phyloP scores from a whole-genome alignment of 768 basidiomycete species.

The Pisolithus marmoratus region DNA sequence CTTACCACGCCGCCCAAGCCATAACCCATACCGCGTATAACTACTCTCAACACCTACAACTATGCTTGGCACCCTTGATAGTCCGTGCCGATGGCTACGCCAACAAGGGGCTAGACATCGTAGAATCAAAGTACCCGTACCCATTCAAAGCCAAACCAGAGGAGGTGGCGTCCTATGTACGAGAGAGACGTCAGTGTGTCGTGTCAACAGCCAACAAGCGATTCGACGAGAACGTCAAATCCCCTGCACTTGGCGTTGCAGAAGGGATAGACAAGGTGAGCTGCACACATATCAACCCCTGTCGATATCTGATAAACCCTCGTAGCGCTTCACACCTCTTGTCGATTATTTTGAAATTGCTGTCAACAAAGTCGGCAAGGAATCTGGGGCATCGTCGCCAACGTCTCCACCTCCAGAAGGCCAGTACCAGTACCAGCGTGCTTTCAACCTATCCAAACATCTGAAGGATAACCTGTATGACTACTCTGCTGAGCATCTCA shows the following conservation, averaged over 20 bases:
- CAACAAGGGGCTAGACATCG: slow-evolving; percentile 69
- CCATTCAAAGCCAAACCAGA: slow-evolving; percentile 71
- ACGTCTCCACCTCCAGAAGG: slow-evolving; percentile 46
- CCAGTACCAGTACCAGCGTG: slow-evolving; percentile 78
- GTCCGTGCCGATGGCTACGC: slow-evolving; percentile 58
- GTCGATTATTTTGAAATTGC: slow-evolving; percentile 66
- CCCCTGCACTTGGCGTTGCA: slow-evolving; percentile 55
- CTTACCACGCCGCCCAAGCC: slow-evolving; percentile 61
- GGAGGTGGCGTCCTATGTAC: slow-evolving; percentile 59
- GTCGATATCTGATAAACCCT: slow-evolving; percentile 5
- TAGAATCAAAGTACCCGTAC: slow-evolving; percentile 69
- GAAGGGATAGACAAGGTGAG: slow-evolving; percentile 69
- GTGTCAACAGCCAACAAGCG: slow-evolving; percentile 53
- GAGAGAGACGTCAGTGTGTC: slow-evolving; percentile 49
- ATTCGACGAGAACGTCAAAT: slow-evolving; percentile 59
- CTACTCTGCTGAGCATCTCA: slow-evolving; percentile 68
- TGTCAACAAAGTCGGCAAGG: slow-evolving; percentile 42
- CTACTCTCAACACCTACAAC: slow-evolving; percentile 60
- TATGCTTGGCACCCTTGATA: slow-evolving; percentile 60
- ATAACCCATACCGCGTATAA: slow-evolving; percentile 55
- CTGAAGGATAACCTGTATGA: slow-evolving; percentile 57
- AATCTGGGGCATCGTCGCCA: slow-evolving; percentile 41
- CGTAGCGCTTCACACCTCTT: slow-evolving; percentile 65
- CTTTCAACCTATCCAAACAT: slow-evolving; percentile 55
- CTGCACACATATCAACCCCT: slow-evolving; percentile 14